Percentiles rank a stretch among this genome's conserved stretches.
phyloP scores from a whole-genome alignment of 225 moss, liverwort and hornwort genomes.

The Polytrichum commune region DNA sequence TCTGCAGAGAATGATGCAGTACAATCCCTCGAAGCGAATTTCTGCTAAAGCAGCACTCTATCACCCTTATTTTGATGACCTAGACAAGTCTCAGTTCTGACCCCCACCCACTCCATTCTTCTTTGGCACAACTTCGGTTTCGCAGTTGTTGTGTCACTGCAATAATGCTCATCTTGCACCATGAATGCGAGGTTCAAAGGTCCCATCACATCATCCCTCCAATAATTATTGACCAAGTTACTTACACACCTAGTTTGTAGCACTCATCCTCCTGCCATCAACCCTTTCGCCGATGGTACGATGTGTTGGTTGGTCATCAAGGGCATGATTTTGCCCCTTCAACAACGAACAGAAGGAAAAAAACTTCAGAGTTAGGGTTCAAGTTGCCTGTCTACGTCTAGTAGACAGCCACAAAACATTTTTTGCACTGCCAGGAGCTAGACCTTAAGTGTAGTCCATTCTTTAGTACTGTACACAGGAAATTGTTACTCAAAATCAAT shows the following conservation, averaged over 20 bases:
- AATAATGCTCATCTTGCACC: background rate
- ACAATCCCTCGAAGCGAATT: conserved; percentile 67
- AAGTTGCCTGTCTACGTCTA: too few species aligned
- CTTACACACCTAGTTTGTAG: background rate
- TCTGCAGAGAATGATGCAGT: conserved; percentile 74
- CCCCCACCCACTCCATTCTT: background rate
- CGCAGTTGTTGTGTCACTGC: background rate
- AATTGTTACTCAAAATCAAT: too few species aligned
- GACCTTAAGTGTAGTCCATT: too few species aligned
- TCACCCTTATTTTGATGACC: conserved; percentile 70
- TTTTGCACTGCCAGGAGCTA: too few species aligned
- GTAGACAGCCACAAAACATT: too few species aligned
- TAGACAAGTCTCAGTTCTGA: conserved; percentile 85
- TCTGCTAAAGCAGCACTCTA: conserved; percentile 70
- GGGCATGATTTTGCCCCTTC: conserved; percentile 11
- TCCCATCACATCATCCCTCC: background rate
- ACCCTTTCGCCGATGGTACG: background rate
- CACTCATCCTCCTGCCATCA: background rate
- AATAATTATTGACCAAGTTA: background rate
- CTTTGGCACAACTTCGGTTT: background rate
- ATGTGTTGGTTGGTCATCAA: background rate
- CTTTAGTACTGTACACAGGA: too few species aligned
- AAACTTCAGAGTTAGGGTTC: background rate
- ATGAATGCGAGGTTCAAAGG: background rate
- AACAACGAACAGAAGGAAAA: conserved; percentile 4